Evolutionary conservation across 345 rosid species (phyloP).

Genomic region (Cardiospermum halicacabum): DNA sequence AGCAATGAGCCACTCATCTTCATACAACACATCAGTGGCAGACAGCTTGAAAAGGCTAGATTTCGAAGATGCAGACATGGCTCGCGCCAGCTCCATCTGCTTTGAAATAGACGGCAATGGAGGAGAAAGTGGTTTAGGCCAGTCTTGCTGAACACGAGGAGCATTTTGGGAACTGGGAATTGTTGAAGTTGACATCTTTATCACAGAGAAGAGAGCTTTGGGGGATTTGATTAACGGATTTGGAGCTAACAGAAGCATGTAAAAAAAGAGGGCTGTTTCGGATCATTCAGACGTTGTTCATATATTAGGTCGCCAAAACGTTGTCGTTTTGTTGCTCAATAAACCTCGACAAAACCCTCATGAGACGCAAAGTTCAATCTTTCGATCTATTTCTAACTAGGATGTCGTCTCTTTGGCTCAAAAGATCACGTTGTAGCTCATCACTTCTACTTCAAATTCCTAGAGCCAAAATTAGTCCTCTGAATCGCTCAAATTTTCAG

Average conservation of each 20-base stretch:
- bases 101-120: constrained; percentile 67
- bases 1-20: constrained; percentile 80
- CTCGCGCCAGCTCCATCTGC: constrained; percentile 66
- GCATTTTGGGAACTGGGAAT: constrained; percentile 19
- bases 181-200: constrained; percentile 23
- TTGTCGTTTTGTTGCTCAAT: not conserved
- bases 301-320: not conserved
- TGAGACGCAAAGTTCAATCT: too few relatives aligned
- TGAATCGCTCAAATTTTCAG: constrained; percentile 4
- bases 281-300: not conserved
- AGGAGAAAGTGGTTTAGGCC: constrained; percentile 77
- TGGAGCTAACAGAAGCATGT: constrained; percentile 18
- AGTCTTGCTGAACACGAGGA: constrained; percentile 18
- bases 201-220: constrained; percentile 22
- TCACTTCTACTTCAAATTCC: not conserved
- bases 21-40: constrained; percentile 44
- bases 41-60: constrained; percentile 57
- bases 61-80: constrained; percentile 73
- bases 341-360: not conserved
- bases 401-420: constrained; percentile 31
- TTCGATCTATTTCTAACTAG: not conserved
- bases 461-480: constrained; percentile 5
- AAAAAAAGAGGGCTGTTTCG: not conserved
- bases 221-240: constrained; percentile 17
- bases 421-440: constrained; percentile 20